These are phyloP conservation scores for Climacium dendroides DNA, from an alignment of 225 moss, liverwort and hornwort species.

Conservation along the genomic window DNA sequence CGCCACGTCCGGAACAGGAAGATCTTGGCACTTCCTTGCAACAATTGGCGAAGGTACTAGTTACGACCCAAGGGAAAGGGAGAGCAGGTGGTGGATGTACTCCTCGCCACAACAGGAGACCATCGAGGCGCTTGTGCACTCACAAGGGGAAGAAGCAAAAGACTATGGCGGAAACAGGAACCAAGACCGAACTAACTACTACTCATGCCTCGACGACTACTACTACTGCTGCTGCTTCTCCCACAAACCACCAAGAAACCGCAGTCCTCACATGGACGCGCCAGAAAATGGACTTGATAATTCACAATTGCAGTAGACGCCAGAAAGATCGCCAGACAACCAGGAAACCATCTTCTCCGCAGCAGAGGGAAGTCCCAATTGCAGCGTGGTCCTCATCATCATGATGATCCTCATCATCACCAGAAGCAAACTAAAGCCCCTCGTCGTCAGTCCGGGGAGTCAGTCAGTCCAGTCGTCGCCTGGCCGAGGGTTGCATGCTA, in stretches of 20 bases:
- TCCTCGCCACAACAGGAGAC: neutral
- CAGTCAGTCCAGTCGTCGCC: neutral
- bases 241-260: neutral
- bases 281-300: neutral
- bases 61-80: neutral
- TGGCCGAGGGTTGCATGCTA: neutral
- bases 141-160: neutral
- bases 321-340: constrained; percentile 3
- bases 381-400: neutral
- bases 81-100: constrained; percentile 12
- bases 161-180: neutral
- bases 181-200: neutral
- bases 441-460: neutral
- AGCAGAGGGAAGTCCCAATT: neutral
- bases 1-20: neutral
- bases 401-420: neutral
- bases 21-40: constrained; percentile 22
- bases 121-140: neutral
- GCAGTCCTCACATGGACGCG: constrained; percentile 1
- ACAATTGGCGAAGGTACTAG: neutral
- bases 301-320: neutral
- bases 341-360: neutral
- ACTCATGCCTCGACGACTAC: neutral
- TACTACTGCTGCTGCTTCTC: neutral
- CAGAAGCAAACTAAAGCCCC: neutral